Conservation (phyloP, 2,329 filamentous ascomycete species). For the Pleomassaria siparia region DNA sequence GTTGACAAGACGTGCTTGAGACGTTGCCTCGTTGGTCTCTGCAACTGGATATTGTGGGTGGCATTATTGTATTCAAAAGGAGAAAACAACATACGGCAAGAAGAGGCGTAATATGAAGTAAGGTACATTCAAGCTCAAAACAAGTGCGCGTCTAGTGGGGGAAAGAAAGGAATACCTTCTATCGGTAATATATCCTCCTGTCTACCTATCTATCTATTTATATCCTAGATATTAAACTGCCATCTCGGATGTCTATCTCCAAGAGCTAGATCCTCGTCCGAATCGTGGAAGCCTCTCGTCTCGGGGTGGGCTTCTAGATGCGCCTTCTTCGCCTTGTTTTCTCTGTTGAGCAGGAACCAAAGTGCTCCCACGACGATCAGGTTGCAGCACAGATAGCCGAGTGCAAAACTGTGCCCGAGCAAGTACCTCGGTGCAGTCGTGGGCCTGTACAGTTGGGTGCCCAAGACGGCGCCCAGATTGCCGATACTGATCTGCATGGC, state of each 20-base stretch:
- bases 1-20: too few species aligned
- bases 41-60: too few species aligned
- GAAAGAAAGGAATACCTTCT: too few species aligned
- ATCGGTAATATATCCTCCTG: too few species aligned
- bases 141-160: too few species aligned
- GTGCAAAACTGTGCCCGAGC: constrained; percentile 38
- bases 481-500: constrained; percentile 55
- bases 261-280: constrained; percentile 30
- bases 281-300: constrained; percentile 32
- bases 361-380: constrained; percentile 32
- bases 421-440: constrained; percentile 38
- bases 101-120: too few species aligned
- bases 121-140: too few species aligned
- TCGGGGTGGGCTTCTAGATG: constrained; percentile 26
- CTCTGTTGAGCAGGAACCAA: constrained; percentile 33
- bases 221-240: constrained; percentile 32
- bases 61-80: too few species aligned
- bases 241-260: constrained; percentile 41
- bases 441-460: constrained; percentile 42
- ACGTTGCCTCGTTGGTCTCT: too few species aligned
- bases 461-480: constrained; percentile 47
- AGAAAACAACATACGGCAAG: too few species aligned
- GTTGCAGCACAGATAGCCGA: constrained; percentile 38
- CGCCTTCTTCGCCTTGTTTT: constrained; percentile 34
- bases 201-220: too few species aligned